Evolutionary conservation across 495 filamentous ascomycete species (phyloP).

Genomic region (Penicillium pulvis): DNA sequence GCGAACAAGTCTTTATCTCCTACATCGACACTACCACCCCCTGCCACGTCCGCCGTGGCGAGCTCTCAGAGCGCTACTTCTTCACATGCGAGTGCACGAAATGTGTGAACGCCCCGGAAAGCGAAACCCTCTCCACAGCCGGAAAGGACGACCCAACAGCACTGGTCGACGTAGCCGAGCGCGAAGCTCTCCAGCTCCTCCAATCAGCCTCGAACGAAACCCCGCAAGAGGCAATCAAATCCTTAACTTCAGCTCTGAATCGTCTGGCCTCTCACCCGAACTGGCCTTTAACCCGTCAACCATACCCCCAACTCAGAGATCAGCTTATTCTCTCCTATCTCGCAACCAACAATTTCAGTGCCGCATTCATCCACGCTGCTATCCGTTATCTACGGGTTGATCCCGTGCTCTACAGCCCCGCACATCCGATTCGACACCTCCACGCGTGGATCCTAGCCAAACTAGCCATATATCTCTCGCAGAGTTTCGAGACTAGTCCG

Average conservation of each 20-base stretch:
- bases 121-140: slow-evolving; percentile 10
- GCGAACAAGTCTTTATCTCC: slow-evolving; percentile 66
- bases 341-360: slow-evolving; percentile 29
- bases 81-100: slow-evolving; percentile 65
- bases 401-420: slow-evolving; percentile 33
- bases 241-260: slow-evolving; percentile 28
- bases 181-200: slow-evolving; percentile 31
- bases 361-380: slow-evolving; percentile 42
- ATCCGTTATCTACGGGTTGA: slow-evolving; percentile 43
- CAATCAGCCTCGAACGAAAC: slow-evolving; percentile 18
- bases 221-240: slow-evolving; percentile 18
- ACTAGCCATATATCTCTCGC: slow-evolving; percentile 40
- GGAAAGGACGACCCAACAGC: slow-evolving; percentile 16
- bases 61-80: slow-evolving; percentile 61
- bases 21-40: slow-evolving; percentile 67
- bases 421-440: slow-evolving; percentile 46
- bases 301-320: slow-evolving; percentile 42
- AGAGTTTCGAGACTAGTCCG: slow-evolving; percentile 22
- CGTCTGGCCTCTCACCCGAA: slow-evolving; percentile 22
- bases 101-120: slow-evolving; percentile 42
- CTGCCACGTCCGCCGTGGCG: slow-evolving; percentile 43
- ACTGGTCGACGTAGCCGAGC: slow-evolving; percentile 23
- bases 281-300: slow-evolving; percentile 44
- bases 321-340: slow-evolving; percentile 39
- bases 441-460: slow-evolving; percentile 47